Percentiles rank a stretch among this genome's conserved stretches.
These are phyloP conservation scores for Cetraspora pellucida DNA, from an alignment of 192 early-diverging fungal species.

Conservation along the genomic window DNA sequence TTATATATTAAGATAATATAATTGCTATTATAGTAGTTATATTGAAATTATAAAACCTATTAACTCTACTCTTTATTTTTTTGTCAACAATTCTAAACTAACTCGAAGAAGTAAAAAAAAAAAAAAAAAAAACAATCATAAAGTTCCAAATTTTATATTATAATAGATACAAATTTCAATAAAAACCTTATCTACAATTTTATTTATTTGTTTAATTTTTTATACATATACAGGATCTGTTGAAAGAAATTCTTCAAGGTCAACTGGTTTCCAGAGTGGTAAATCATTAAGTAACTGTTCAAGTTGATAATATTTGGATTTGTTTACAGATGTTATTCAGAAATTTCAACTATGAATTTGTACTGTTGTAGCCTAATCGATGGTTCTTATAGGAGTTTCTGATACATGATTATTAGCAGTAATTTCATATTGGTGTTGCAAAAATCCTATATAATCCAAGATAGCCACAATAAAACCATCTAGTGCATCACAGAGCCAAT, in stretches of 20 bases:
- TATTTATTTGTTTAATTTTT: not conserved
- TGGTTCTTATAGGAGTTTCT: not conserved
- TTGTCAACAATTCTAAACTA: too few relatives aligned
- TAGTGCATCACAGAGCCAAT: not conserved
- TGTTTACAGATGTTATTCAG: not conserved
- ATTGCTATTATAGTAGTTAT: too few relatives aligned
- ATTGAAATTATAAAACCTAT: too few relatives aligned
- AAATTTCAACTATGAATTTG: not conserved
- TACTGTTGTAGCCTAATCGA: not conserved
- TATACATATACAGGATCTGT: not conserved
- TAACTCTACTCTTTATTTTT: too few relatives aligned
- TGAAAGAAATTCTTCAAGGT: not conserved
- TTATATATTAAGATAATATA: too few relatives aligned
- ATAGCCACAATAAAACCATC: not conserved
- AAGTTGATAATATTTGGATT: not conserved
- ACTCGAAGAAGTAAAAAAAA: too few relatives aligned
- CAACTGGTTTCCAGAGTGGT: not conserved
- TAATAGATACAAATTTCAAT: too few relatives aligned
- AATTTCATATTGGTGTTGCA: not conserved
- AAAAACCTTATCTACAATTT: not conserved
- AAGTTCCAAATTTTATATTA: too few relatives aligned
- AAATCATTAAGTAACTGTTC: not conserved
- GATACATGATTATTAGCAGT: not conserved
- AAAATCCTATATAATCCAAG: not conserved
- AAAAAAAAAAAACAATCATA: too few relatives aligned